Percentiles rank a stretch among this genome's conserved stretches.
phyloP scores from a whole-genome alignment of 169 alveolate genomes.

The Plasmodium knowlesi region DNA sequence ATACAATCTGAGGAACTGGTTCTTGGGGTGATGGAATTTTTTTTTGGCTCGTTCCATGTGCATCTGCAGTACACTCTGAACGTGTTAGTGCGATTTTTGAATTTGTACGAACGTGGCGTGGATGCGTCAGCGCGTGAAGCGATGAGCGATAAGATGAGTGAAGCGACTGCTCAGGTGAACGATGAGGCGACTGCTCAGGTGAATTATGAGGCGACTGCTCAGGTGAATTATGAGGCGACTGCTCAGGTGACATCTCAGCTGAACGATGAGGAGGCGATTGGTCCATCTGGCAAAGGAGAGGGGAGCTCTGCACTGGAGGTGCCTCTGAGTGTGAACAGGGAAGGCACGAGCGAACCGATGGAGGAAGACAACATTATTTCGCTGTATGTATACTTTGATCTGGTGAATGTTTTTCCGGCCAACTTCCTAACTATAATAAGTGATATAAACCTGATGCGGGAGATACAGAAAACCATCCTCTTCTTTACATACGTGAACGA shows the following conservation, averaged over 20 bases:
- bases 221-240: too few relatives aligned
- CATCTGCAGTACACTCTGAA: conserved; percentile 49
- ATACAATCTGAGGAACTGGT: conserved; percentile 27
- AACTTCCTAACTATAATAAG: neutral
- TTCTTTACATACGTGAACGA: conserved; percentile 51
- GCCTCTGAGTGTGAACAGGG: too few relatives aligned
- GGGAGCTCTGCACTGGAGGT: neutral
- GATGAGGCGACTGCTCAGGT: too few relatives aligned
- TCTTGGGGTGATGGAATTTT: neutral
- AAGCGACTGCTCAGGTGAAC: neutral
- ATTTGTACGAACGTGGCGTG: conserved; percentile 24
- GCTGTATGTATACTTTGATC: conserved; percentile 38
- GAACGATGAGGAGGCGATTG: too few relatives aligned
- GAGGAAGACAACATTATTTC: conserved; percentile 56
- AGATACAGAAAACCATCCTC: conserved; percentile 24
- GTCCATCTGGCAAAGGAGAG: too few relatives aligned
- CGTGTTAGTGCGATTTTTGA: conserved; percentile 27
- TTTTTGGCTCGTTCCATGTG: conserved; percentile 11
- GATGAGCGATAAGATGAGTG: too few relatives aligned
- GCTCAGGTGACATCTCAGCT: too few relatives aligned
- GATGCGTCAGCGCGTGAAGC: neutral
- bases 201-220: neutral
- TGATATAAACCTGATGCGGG: conserved; percentile 51
- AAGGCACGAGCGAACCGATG: neutral
- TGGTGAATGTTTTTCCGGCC: conserved; percentile 23